Evolutionary conservation across 306 rosid genomes (phyloP).

Genomic region (Vigna unguiculata): DNA sequence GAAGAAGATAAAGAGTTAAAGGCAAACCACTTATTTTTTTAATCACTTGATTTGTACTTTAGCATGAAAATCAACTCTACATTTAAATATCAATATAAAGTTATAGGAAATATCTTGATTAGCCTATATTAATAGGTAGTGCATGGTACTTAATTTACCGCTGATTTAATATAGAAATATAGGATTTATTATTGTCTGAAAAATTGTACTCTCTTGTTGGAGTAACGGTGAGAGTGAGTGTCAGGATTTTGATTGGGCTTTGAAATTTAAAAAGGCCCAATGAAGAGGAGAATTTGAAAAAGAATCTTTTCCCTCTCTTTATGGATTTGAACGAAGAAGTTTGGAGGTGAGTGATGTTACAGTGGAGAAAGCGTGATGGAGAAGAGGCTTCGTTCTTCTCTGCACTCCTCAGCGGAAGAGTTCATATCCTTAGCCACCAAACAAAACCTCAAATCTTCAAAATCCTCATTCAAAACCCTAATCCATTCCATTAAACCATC

Average conservation of each 20-base stretch:
- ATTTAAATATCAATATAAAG: no score
- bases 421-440: constrained; percentile 64
- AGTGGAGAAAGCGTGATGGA: constrained; percentile 50
- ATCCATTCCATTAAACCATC: constrained; percentile 67
- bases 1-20: no score
- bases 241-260: not conserved
- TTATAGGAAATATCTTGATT: no score
- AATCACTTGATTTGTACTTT: no score
- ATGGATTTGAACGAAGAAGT: not conserved
- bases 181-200: no score
- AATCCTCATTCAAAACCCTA: constrained; percentile 70
- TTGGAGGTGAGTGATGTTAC: not conserved
- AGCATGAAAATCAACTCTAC: no score
- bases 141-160: no score
- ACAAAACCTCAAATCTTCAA: constrained; percentile 66
- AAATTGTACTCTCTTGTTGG: no score
- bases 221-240: no score
- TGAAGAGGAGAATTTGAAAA: constrained; percentile 24
- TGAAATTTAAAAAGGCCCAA: not conserved
- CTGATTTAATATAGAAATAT: no score
- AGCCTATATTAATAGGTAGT: no score
- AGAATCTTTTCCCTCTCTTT: constrained; percentile 16
- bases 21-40: no score
- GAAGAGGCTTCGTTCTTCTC: constrained; percentile 79
- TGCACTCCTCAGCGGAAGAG: constrained; percentile 68